Percentiles rank a stretch among this genome's conserved stretches.
These are phyloP conservation scores for Dinochytrium kinnereticum DNA, from an alignment of 371 early-diverging fungal species.

Conservation along the genomic window DNA sequence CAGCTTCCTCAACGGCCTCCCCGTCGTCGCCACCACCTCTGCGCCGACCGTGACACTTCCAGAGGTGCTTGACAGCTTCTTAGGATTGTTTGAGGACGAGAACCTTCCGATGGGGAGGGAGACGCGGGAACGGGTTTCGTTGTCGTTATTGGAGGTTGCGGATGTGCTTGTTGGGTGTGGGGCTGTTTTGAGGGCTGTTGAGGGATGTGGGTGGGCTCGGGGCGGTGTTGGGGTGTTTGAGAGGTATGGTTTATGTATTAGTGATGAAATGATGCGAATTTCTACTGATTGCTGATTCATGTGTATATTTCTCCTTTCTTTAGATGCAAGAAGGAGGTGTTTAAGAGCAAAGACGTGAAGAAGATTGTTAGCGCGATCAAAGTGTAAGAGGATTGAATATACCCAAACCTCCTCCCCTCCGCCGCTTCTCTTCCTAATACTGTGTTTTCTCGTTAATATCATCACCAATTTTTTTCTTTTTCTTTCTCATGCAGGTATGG, in stretches of 20 bases:
- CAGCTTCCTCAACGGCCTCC: slow-evolving; percentile 62
- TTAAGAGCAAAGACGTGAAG: slow-evolving; percentile 45
- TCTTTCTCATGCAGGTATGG: slow-evolving; percentile 17
- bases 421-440: too few relatives aligned
- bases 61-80: slow-evolving; percentile 43
- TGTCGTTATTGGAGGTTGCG: slow-evolving; percentile 69
- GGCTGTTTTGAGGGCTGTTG: slow-evolving; percentile 25
- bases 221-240: slow-evolving; percentile 29
- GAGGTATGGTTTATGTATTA: too few relatives aligned
- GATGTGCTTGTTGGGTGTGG: slow-evolving; percentile 64
- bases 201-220: background rate
- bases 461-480: background rate
- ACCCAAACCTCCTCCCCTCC: too few relatives aligned
- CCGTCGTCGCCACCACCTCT: slow-evolving; percentile 34
- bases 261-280: too few relatives aligned
- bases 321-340: slow-evolving; percentile 46
- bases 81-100: slow-evolving; percentile 44
- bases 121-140: slow-evolving; percentile 67
- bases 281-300: too few relatives aligned
- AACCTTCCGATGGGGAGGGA: slow-evolving; percentile 12
- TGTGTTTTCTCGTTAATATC: slow-evolving; percentile 14
- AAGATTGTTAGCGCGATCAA: slow-evolving; percentile 52
- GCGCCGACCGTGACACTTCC: slow-evolving; percentile 24
- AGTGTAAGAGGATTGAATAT: slow-evolving; percentile 44
- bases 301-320: too few relatives aligned